These are phyloP conservation scores for Calonectria honghensis DNA, from an alignment of 2,329 filamentous ascomycete genomes.

Conservation along the genomic window DNA sequence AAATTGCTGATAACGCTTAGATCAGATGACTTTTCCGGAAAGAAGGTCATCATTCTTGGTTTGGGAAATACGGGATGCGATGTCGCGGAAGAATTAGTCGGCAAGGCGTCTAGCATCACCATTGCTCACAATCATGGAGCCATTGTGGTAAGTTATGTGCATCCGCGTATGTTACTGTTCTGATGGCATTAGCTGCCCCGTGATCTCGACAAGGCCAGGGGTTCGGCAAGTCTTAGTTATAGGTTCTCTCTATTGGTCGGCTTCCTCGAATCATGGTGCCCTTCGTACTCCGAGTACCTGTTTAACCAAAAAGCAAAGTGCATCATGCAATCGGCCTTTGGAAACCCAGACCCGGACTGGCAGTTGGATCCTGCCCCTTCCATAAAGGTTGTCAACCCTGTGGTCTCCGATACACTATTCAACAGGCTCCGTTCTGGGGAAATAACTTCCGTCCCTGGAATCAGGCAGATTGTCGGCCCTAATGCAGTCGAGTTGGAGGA, in stretches of 20 bases:
- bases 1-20: slow-evolving; percentile 37
- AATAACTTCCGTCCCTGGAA: slow-evolving; percentile 58
- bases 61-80: slow-evolving; percentile 63
- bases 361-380: slow-evolving; percentile 53
- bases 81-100: slow-evolving; percentile 57
- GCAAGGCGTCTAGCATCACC: slow-evolving; percentile 49
- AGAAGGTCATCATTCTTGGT: slow-evolving; percentile 66
- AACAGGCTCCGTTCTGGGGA: slow-evolving; percentile 61
- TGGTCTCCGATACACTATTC: slow-evolving; percentile 56
- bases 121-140: slow-evolving; percentile 54
- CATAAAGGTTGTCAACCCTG: slow-evolving; percentile 52
- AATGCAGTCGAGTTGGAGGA: slow-evolving; percentile 56
- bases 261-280: slow-evolving; percentile 52
- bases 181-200: slow-evolving; percentile 52
- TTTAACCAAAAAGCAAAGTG: slow-evolving; percentile 43
- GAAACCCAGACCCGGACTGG: slow-evolving; percentile 52
- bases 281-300: slow-evolving; percentile 43
- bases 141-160: slow-evolving; percentile 46
- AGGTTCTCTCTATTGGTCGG: slow-evolving; percentile 56
- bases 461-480: slow-evolving; percentile 52
- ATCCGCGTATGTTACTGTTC: background rate
- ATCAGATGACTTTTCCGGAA: slow-evolving; percentile 51
- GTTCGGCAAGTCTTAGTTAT: slow-evolving; percentile 59
- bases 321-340: slow-evolving; percentile 48
- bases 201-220: slow-evolving; percentile 57